Base-by-base conservation (phyloP, 768 basidiomycete genomes). In the Tricholoma terreum region DNA sequence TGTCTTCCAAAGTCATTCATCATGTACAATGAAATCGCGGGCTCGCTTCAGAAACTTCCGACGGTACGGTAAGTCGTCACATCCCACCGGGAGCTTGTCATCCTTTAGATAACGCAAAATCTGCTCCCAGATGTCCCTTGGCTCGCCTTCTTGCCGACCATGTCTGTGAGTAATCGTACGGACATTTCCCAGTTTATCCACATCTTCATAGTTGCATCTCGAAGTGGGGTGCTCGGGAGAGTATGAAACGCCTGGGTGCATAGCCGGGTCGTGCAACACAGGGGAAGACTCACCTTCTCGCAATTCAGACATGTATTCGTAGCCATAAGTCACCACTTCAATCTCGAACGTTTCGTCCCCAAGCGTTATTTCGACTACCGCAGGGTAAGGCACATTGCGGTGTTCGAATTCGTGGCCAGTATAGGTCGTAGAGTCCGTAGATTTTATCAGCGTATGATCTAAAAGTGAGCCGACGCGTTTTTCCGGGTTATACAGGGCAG, bases 341-440 rank as follows among this genome's bases (percentile, higher is more conserved):
- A 6, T 70, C 70, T 34, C 64, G 53, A 50, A 72, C 69, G 6
- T 70, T 70, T 0, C 57, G 34, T 4, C 57, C 49, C 31, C 69
- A 62, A 31, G 38, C 4, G n/a, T 17, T 5, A 40, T 9, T 40
- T 40, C 38, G 6, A 40, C 38, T 9, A 2, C 3, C 4, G 3
- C 9, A 73, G 71, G 0, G 67, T 67, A 17, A 12, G 45, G 4
- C 5, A 50, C 21, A 11, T 50, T 43, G 6, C 58, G 27, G 9
- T 21, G 22, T 22, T 56, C 53, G 19, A 59, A 59, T 15, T 59
- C 55, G n/a, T 21, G 19, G 1, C 58, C 54, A 5, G 36, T 49
- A 24, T 55, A 59, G 1, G 52, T 12, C 15, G 45, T 50, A 30
- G 30, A 11, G 33, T 59, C 49, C 4, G 38, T 35, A 5, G 22